Evolutionary conservation across 345 rosid genomes (phyloP).

Genomic region (Eutrema japonicum): DNA sequence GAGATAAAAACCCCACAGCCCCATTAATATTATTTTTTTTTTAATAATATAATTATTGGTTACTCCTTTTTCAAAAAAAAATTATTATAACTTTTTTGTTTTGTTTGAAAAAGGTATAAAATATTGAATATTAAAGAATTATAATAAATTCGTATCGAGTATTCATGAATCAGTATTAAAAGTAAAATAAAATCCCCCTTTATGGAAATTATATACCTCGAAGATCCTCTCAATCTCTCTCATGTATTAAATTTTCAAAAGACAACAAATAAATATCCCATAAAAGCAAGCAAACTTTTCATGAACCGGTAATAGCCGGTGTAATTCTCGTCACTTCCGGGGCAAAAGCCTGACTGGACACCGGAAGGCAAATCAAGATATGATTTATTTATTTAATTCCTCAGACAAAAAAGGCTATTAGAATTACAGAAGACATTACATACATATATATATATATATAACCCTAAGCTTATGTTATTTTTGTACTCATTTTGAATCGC

Average conservation of each 20-base stretch:
- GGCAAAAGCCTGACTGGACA: conserved; percentile 33
- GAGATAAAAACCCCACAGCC: conserved; percentile 34
- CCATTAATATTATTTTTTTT: conserved; percentile 13
- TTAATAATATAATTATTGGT: no score
- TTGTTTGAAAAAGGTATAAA: neutral
- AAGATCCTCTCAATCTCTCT: conserved; percentile 34
- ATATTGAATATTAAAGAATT: neutral
- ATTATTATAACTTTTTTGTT: no score
- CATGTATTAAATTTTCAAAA: conserved; percentile 33
- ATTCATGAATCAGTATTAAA: conserved; percentile 28
- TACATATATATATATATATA: conserved; percentile 11
- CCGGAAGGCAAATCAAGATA: conserved; percentile 31
- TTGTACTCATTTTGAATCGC: conserved; percentile 13
- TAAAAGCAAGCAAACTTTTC: conserved; percentile 28
- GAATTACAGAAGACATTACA: conserved; percentile 32
- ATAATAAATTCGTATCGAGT: conserved; percentile 36
- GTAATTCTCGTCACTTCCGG: neutral
- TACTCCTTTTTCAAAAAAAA: no score
- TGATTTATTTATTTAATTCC: conserved; percentile 1
- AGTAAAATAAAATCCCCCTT: conserved; percentile 30
- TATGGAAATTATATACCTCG: conserved; percentile 31
- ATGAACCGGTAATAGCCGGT: conserved; percentile 40
- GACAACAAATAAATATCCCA: conserved; percentile 31
- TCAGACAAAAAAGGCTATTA: conserved; percentile 33
- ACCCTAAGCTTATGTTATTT: conserved; percentile 2